Base-by-base conservation (phyloP, 805 yeast species). In the Kurtzmaniella cleridarum region DNA sequence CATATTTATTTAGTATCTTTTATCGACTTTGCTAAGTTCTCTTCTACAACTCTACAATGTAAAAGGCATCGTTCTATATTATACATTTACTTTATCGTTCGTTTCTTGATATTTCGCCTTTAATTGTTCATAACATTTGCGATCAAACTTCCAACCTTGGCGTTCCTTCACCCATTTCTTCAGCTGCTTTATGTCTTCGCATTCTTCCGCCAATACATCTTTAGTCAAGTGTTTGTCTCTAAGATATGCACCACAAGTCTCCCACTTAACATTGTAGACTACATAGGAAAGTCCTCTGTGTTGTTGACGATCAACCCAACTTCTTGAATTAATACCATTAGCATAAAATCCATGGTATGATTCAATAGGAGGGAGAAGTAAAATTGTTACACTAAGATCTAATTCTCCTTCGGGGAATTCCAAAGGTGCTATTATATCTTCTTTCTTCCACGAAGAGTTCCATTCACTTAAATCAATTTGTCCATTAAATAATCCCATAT, bases 251-350 rank as follows among this genome's bases (percentile, higher is more conserved):
- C 59, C 60, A n/a, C 49, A 43, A 1, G 47, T 36, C 32, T 59
- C 74, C 78, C 78, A 76, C 47, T 67, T 65, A 32, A 79, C 79
- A 36, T 62, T 66, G 46, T 74, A 76, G 2, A 93, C 65, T 3
- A 82, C 79, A 40, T 73, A 69, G 30, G 95, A 83, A 33, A 80
- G 72, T 1, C 98, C 98, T 53, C 84, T 87, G 55, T 91, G 98
- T 5, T 61, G 61, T 9, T 69, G 44, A 12, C 40, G 53, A 20
- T 49, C 53, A 1, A 57, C 54, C 97, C 98, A 91, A 3, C 76
- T 59, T 36, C 97, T 72, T 1, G 95, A 78, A 51, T 79, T 77
- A 43, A 90, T 62, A 5, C 84, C 90, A 58, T 84, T 71, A 35
- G 84, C 72, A 53, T 59, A 80, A 28, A 73, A 66, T 1, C 96